phyloP scores from a whole-genome alignment of 257 asterid species.

The Pogostemon cablin region DNA sequence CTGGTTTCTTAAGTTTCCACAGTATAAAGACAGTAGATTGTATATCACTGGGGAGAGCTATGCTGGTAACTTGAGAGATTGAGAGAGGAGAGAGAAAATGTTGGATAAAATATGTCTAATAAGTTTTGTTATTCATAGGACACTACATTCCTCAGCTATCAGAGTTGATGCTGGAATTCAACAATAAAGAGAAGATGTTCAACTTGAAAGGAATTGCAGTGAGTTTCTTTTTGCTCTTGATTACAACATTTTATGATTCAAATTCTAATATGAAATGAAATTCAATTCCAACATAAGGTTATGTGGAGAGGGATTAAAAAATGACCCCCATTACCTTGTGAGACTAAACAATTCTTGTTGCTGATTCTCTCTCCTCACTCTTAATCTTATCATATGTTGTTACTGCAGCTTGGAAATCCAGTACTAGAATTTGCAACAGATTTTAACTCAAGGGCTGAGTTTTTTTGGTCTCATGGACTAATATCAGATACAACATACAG shows the following conservation, averaged over 20 bases:
- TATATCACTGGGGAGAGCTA: conserved; percentile 80
- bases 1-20: conserved; percentile 77
- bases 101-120: background rate
- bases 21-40: conserved; percentile 61
- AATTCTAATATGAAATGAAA: too few relatives aligned
- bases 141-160: too few relatives aligned
- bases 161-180: conserved; percentile 6
- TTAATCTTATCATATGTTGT: too few relatives aligned
- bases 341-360: too few relatives aligned
- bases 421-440: conserved; percentile 71
- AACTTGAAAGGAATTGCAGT: conserved; percentile 82
- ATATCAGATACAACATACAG: too few relatives aligned
- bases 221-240: conserved; percentile 32
- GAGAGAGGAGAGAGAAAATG: background rate
- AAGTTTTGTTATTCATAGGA: background rate
- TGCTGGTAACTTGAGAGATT: conserved; percentile 51
- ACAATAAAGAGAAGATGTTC: conserved; percentile 55
- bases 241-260: too few relatives aligned
- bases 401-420: conserved; percentile 41
- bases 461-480: conserved; percentile 82
- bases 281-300: too few relatives aligned
- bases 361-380: too few relatives aligned
- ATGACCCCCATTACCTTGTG: too few relatives aligned
- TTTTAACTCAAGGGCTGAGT: conserved; percentile 79
- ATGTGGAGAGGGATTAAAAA: too few relatives aligned